Base-by-base conservation (phyloP, 345 rosid genomes). In the Eucalyptus globulus region DNA sequence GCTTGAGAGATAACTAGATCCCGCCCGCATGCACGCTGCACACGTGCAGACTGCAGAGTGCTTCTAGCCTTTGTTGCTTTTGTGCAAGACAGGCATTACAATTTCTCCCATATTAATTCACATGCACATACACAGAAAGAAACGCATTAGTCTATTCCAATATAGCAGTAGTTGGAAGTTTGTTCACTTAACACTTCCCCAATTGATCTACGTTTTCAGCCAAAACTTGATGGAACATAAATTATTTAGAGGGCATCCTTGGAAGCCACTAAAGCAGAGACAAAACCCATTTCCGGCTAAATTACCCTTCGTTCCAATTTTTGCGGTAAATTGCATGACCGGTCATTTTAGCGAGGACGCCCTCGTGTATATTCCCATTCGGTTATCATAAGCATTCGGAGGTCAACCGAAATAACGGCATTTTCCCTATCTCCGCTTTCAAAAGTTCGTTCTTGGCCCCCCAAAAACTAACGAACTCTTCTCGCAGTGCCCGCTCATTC, bases 11-110 rank as follows among this genome's bases (percentile, higher is more conserved):
- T 56, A 24, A 22, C 3, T 56, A 56, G 62, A 56, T 56, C 62
- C 62, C 6, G 13, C 56, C 5, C 0, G 29, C 62, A 2, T 2
- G 6, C 62, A 56, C 6, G 1, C 29, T 56, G 62, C 62, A 0
- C 29, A 56, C 6, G 29, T 4, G 4, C 58, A 53, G 58, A 53
- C 58, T 56, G 29, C 62, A 56, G 62, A 10, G 29, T 56, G 29
- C 29, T 56, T 56, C 62, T 56, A 56, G 62, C 62, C 62, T 56
- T 56, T 24, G 62, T 56, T 56, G 29, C 62, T 24, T 26, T 56
- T 56, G 62, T 56, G 62, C 62, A 56, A 53, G 58, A 53, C 0
- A 53, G 58, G 62, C 62, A 56, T 56, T 56, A 22, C 62, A 24
- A 0, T 24, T 56, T 56, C 62, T 56, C 62, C 29, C 14, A 56